A percentile compares a stretch with the other conserved stretches of the same genome.
Evolutionary conservation across 1,284 basidiomycete genomes (phyloP).

Genomic region (Sutorius eximius): DNA sequence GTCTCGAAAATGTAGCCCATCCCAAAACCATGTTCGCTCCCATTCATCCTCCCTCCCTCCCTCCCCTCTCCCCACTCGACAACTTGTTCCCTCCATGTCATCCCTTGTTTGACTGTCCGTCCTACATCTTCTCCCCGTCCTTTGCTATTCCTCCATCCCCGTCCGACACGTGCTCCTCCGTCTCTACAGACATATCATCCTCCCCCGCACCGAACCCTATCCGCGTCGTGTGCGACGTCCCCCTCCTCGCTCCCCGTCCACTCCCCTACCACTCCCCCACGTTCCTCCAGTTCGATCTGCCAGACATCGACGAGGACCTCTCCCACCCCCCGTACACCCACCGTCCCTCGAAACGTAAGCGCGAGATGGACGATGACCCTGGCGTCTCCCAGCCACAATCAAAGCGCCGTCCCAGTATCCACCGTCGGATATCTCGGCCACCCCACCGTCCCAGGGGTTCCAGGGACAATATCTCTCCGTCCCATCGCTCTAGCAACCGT

Average conservation of each 20-base stretch:
- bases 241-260: slow-evolving; percentile 62
- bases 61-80: slow-evolving; percentile 28
- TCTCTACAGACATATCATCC: slow-evolving; percentile 18
- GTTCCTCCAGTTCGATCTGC: slow-evolving; percentile 64
- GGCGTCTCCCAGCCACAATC: slow-evolving; percentile 12
- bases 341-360: slow-evolving; percentile 55
- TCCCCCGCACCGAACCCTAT: slow-evolving; percentile 30
- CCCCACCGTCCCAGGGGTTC: slow-evolving; percentile 11
- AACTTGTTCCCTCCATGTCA: slow-evolving; percentile 14
- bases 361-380: slow-evolving; percentile 34
- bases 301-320: slow-evolving; percentile 68
- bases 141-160: slow-evolving; percentile 40
- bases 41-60: neutral
- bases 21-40: neutral
- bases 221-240: slow-evolving; percentile 60
- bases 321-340: slow-evolving; percentile 65
- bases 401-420: slow-evolving; percentile 25
- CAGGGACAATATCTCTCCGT: slow-evolving; percentile 4
- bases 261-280: slow-evolving; percentile 68
- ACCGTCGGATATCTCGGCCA: slow-evolving; percentile 24
- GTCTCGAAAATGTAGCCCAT: neutral
- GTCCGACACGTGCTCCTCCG: slow-evolving; percentile 39
- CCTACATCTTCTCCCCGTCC: neutral
- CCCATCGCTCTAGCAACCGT: slow-evolving; percentile 21
- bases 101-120: slow-evolving; percentile 1